Evolutionary conservation across 164 flowering plant genomes (phyloP), one percentile per base, ranked within the genome.

Genomic region (Akebia trifoliata): DNA sequence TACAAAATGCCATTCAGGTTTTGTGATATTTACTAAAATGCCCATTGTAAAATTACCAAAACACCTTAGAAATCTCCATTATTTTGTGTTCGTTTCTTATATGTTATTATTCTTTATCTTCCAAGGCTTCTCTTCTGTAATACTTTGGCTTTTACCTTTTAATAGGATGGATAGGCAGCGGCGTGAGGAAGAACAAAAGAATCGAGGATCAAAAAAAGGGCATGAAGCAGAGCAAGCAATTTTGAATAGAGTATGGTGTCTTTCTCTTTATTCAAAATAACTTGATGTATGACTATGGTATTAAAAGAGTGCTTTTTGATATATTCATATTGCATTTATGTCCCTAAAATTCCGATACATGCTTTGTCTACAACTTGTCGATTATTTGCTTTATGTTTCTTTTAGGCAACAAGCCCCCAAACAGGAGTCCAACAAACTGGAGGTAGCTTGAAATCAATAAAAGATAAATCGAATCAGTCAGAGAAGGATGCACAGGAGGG

Each of bases 91-190:
- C n/a, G n/a, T n/a, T n/a, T n/a, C n/a, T n/a, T n/a, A n/a, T n/a
- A n/a, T n/a, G n/a, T n/a, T n/a, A n/a, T 22, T 18, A n/a, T 44
- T 62, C 9, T 22, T 2, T 4, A 0, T 63, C 4, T 30, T 48
- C 0, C 2, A 9, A 12, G 30, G 12, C 12, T 44, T 34, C 5
- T 24, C 20, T 30, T 30, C 34, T 53, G 26, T 40, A 17, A 17
- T 45, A 31, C 10, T 64, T 49, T 4, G 47, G 44, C 12, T 59
- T 63, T 39, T 17, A 1, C 61, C 51, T 40, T 46, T n/a, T 40
- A 25, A 25, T 66, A 94, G 99, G 75, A 90, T 94, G 99, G 97
- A 94, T 65, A 82, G 97, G 63, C 99, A 90, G 61, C 84, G 99
- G 7, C 78, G 95, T 12, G 99, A 94, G 71, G 99, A 94, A 29